Conservation (phyloP, 2,329 filamentous ascomycete genomes). For the Chrysoporthe cubensis region DNA sequence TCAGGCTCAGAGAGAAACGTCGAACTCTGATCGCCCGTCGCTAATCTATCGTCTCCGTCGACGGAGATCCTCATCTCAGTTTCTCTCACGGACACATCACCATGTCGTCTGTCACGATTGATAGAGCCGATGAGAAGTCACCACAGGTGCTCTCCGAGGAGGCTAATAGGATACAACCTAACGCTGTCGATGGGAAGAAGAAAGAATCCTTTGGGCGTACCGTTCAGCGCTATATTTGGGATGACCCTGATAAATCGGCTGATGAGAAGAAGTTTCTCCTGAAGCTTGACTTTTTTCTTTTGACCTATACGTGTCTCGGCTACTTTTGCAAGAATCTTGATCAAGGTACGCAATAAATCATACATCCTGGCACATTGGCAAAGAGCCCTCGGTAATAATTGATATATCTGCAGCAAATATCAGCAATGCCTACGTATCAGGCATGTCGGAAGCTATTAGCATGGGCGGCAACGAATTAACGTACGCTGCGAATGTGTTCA, state of each 20-base stretch:
- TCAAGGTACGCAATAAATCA: slow-evolving; percentile 8
- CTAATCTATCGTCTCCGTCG: neutral
- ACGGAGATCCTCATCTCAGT: neutral
- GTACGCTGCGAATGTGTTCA: slow-evolving; percentile 26
- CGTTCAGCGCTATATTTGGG: slow-evolving; percentile 36
- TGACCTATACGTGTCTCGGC: slow-evolving; percentile 24
- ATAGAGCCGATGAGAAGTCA: neutral
- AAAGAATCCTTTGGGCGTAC: slow-evolving; percentile 24
- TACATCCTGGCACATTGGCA: neutral
- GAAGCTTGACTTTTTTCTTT: slow-evolving; percentile 28
- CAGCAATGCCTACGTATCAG: slow-evolving; percentile 29
- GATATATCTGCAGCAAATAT: slow-evolving; percentile 10
- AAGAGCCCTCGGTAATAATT: neutral
- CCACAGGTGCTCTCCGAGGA: slow-evolving; percentile 7
- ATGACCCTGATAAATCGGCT: slow-evolving; percentile 36
- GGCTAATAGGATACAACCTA: neutral
- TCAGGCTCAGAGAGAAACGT: neutral
- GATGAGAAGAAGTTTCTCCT: slow-evolving; percentile 29
- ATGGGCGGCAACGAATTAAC: slow-evolving; percentile 27
- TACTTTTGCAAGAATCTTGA: slow-evolving; percentile 29
- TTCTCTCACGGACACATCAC: neutral
- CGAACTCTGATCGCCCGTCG: neutral
- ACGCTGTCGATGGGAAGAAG: neutral
- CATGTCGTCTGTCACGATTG: neutral
- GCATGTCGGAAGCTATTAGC: slow-evolving; percentile 26